These are phyloP conservation scores for Chlamydomonas schloesseri DNA, from an alignment of 139 green algal genomes.

Conservation along the genomic window DNA sequence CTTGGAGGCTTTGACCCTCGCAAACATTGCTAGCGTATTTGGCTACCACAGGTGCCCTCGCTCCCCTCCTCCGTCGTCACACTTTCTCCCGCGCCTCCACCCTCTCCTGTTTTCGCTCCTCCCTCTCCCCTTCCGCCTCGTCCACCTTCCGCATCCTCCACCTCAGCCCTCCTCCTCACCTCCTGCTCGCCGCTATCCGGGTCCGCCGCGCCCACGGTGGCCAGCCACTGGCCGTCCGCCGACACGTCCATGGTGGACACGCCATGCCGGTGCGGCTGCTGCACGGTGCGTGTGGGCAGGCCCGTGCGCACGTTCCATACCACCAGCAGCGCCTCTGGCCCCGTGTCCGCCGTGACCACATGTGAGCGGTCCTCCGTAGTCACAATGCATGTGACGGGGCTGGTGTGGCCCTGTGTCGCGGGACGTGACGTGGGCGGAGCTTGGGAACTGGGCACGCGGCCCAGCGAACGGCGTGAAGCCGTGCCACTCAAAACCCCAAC, in stretches of 20 bases:
- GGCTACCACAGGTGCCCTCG: too few species aligned
- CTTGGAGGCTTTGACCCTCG: too few species aligned
- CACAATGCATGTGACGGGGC: conserved; percentile 72
- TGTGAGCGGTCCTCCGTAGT: conserved; percentile 63
- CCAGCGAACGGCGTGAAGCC: too few species aligned
- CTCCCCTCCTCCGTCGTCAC: too few species aligned
- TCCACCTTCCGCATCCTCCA: neutral
- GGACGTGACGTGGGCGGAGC: neutral
- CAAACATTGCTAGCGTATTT: too few species aligned
- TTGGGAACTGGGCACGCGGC: neutral
- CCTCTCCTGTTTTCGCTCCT: too few species aligned
- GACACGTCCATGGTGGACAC: conserved; percentile 73
- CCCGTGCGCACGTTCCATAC: conserved; percentile 75
- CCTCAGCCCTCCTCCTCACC: neutral
- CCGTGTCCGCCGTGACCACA: conserved; percentile 77
- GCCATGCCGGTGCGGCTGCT: conserved; percentile 64
- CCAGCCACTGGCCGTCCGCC: conserved; percentile 66
- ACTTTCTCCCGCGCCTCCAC: too few species aligned
- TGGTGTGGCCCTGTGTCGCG: conserved; percentile 75
- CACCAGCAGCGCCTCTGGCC: conserved; percentile 74
- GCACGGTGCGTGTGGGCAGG: conserved; percentile 59
- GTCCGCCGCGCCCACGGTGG: conserved; percentile 60
- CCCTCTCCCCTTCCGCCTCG: too few species aligned
- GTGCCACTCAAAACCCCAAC: too few species aligned
- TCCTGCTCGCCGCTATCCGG: conserved; percentile 62